Percentiles rank a stretch among this genome's conserved stretches.
These are phyloP conservation scores for Alliaria petiolata DNA, from an alignment of 345 rosid species.

Conservation along the genomic window DNA sequence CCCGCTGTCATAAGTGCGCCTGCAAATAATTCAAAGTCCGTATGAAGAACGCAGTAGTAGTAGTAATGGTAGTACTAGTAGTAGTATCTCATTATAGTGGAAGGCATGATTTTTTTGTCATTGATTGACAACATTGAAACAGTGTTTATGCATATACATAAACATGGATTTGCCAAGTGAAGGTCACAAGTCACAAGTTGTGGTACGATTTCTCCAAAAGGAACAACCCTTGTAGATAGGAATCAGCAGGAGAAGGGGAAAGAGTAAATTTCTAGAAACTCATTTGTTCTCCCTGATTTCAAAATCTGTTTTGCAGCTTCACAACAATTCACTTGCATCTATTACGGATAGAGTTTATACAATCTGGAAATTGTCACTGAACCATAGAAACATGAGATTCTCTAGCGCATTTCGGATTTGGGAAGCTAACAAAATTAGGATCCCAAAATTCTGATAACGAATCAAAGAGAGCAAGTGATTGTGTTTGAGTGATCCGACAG, in stretches of 20 bases:
- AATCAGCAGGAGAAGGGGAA: too few relatives aligned
- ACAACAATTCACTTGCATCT: background rate
- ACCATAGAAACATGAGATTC: background rate
- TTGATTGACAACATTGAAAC: background rate
- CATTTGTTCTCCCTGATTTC: too few relatives aligned
- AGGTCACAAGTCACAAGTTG: background rate
- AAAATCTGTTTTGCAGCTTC: too few relatives aligned
- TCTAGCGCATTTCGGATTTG: background rate
- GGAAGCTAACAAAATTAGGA: too few relatives aligned
- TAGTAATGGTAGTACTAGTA: too few relatives aligned
- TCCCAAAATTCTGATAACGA: too few relatives aligned
- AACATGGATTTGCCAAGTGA: background rate
- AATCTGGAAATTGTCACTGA: background rate
- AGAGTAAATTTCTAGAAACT: too few relatives aligned
- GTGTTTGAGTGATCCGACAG: too few relatives aligned
- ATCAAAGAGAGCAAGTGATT: too few relatives aligned
- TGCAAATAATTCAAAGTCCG: constrained; percentile 18
- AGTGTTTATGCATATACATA: background rate
- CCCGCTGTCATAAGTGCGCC: constrained; percentile 94
- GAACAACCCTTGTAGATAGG: too few relatives aligned
- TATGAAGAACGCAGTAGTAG: background rate
- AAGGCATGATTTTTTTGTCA: background rate
- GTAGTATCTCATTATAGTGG: background rate
- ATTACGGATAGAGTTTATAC: background rate
- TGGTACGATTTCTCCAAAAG: background rate